phyloP scores from a whole-genome alignment of 2,329 filamentous ascomycete genomes.

The Fusarium anthophilum region DNA sequence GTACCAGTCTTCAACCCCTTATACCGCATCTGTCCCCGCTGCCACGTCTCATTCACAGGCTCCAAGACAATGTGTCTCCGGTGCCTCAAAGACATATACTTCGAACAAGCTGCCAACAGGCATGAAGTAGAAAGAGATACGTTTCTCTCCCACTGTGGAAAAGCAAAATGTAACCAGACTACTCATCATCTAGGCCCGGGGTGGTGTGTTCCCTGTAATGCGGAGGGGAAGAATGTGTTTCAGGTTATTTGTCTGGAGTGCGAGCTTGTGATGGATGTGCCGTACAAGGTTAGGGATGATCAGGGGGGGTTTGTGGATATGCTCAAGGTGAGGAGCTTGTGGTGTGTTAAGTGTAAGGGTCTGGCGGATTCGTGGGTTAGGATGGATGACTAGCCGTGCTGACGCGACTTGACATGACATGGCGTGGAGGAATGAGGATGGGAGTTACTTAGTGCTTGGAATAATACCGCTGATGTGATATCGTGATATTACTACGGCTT shows the following conservation, averaged over 20 bases:
- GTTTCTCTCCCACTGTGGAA: background rate
- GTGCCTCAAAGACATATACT: background rate
- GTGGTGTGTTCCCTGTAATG: slow-evolving; percentile 32
- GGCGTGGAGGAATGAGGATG: background rate
- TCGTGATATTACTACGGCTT: background rate
- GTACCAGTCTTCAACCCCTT: slow-evolving; percentile 5
- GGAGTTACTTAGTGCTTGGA: background rate
- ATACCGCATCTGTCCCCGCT: slow-evolving; percentile 2
- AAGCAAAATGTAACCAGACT: background rate
- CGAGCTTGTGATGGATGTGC: background rate
- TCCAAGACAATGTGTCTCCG: background rate
- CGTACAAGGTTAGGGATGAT: slow-evolving; percentile 9
- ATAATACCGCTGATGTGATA: background rate
- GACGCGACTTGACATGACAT: background rate
- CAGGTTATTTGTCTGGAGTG: slow-evolving; percentile 26
- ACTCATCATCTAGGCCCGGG: slow-evolving; percentile 34
- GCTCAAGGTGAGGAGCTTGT: slow-evolving; percentile 23
- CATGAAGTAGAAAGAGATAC: background rate
- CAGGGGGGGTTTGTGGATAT: slow-evolving; percentile 25
- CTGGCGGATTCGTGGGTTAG: slow-evolving; percentile 24
- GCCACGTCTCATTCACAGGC: background rate
- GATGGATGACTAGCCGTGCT: background rate
- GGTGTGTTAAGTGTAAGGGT: slow-evolving; percentile 29
- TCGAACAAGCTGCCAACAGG: background rate
- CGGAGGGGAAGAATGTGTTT: background rate